phyloP scores from a whole-genome alignment of 148 eudicot genomes.

The Gaultheria prostrata region DNA sequence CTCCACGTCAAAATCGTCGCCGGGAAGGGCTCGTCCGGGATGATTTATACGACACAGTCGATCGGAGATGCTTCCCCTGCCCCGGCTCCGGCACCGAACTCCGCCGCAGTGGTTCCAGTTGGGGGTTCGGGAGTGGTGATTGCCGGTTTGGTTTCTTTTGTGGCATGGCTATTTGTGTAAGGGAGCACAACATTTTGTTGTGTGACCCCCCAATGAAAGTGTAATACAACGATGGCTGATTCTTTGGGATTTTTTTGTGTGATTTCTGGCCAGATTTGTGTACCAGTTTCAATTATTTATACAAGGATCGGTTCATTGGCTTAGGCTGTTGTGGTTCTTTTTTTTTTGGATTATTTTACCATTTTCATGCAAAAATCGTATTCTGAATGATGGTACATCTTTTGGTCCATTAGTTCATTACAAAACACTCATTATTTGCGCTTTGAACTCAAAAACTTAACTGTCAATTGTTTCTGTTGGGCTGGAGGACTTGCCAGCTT shows the following conservation, averaged over 20 bases:
- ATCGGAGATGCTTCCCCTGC: background rate
- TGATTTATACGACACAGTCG: background rate
- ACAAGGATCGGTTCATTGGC: background rate
- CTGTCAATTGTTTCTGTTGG: too few species aligned
- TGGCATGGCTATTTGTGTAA: background rate
- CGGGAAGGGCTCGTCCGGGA: slow-evolving; percentile 23
- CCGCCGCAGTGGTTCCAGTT: background rate
- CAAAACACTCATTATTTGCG: too few species aligned
- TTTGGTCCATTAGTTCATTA: background rate
- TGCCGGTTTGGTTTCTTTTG: background rate
- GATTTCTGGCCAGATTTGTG: background rate
- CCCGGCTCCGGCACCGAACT: background rate
- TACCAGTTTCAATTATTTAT: background rate
- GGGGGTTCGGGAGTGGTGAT: background rate
- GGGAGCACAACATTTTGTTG: background rate
- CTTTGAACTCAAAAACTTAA: too few species aligned
- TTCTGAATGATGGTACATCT: background rate
- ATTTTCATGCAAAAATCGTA: background rate
- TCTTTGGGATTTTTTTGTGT: background rate
- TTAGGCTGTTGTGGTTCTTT: background rate
- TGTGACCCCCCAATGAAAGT: background rate
- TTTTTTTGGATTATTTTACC: background rate
- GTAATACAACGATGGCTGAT: background rate
- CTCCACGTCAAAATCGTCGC: slow-evolving; percentile 45
- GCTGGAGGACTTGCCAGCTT: too few species aligned